Evolutionary conservation across 805 yeast species (phyloP).

Genomic region (Saccharomycopsis javanensis): DNA sequence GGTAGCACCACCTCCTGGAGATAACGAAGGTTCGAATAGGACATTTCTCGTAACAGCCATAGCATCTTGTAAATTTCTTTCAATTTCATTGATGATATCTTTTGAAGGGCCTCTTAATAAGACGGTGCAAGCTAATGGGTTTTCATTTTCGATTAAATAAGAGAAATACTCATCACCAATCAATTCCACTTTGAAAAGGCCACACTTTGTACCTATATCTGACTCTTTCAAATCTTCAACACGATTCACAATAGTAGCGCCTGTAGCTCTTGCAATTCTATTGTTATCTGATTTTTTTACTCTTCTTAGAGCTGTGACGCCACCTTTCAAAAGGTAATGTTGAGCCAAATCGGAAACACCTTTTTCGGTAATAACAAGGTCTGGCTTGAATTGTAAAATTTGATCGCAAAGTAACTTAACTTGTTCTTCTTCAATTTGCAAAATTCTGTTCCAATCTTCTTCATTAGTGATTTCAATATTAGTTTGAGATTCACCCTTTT

Average conservation of each 20-base stretch:
- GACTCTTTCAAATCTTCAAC: conserved; percentile 87
- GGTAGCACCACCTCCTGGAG: conserved; percentile 99
- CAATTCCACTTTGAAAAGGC: conserved; percentile 82
- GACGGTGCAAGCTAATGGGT: conserved; percentile 91
- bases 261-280: conserved; percentile 93
- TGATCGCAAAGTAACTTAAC: conserved; percentile 79
- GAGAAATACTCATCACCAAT: conserved; percentile 98
- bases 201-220: conserved; percentile 85
- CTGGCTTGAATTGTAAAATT: conserved; percentile 78
- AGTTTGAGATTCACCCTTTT: conserved; percentile 98
- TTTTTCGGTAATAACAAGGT: conserved; percentile 91
- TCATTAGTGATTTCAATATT: conserved; percentile 95
- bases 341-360: conserved; percentile 98
- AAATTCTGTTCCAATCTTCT: conserved; percentile 89
- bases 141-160: conserved; percentile 64
- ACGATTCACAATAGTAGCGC: conserved; percentile 94
- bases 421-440: conserved; percentile 97
- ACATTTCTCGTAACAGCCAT: conserved; percentile 97
- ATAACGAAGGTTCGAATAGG: conserved; percentile 82
- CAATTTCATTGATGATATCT: conserved; percentile 92
- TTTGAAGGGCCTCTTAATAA: conserved; percentile 93
- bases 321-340: conserved; percentile 88
- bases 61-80: conserved; percentile 95
- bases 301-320: conserved; percentile 86
- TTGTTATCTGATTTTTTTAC: conserved; percentile 93